Evolutionary conservation across 495 filamentous ascomycete genomes (phyloP).

Genomic region (Venustampulla echinocandica): DNA sequence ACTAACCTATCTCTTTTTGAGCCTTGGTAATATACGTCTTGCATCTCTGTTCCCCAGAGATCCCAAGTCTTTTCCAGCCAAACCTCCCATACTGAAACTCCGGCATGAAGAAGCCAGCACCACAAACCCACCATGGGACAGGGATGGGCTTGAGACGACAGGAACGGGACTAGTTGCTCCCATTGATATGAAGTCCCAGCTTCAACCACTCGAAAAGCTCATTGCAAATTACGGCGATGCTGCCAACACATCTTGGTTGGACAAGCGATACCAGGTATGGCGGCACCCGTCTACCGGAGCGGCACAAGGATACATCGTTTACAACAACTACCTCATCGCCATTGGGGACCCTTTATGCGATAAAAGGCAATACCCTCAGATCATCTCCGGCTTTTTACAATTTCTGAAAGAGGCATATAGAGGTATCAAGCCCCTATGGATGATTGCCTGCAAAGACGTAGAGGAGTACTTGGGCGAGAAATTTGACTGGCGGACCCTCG

Average conservation of each 20-base stretch:
- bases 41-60: constrained; percentile 79
- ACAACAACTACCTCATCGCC: constrained; percentile 63
- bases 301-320: constrained; percentile 66
- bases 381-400: constrained; percentile 63
- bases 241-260: constrained; percentile 79
- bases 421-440: constrained; percentile 67
- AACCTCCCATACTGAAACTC: constrained; percentile 45
- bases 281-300: constrained; percentile 68
- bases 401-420: constrained; percentile 60
- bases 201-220: constrained; percentile 69
- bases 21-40: constrained; percentile 80
- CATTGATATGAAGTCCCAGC: constrained; percentile 36
- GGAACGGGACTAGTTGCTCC: constrained; percentile 26
- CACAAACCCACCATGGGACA: constrained; percentile 49
- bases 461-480: constrained; percentile 67
- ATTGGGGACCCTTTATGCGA: constrained; percentile 80
- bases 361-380: constrained; percentile 54
- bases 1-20: constrained; percentile 72
- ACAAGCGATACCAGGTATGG: constrained; percentile 76
- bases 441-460: constrained; percentile 57
- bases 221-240: constrained; percentile 87
- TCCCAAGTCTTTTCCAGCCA: constrained; percentile 66
- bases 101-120: constrained; percentile 75
- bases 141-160: constrained; percentile 27
- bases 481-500: constrained; percentile 75